These are phyloP conservation scores for Citrus unshiu DNA, from an alignment of 345 rosid genomes.

Conservation along the genomic window DNA sequence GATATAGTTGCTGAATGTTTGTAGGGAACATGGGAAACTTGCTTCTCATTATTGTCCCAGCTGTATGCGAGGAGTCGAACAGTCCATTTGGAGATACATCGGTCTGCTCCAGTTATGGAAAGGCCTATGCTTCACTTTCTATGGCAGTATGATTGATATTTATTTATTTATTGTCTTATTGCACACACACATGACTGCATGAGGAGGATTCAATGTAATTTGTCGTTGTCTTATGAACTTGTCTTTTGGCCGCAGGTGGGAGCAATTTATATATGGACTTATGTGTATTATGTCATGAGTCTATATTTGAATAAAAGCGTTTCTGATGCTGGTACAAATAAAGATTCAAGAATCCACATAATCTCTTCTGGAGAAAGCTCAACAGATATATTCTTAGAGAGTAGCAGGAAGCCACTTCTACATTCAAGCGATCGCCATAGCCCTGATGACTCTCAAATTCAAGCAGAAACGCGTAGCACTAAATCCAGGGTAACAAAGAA, in stretches of 20 bases:
- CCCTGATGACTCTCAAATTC: not conserved
- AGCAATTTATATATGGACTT: conserved; percentile 37
- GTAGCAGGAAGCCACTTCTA: conserved; percentile 19
- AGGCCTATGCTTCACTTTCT: conserved; percentile 52
- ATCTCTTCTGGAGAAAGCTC: conserved; percentile 6
- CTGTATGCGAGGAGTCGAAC: conserved; percentile 44
- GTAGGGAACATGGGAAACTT: conserved; percentile 49
- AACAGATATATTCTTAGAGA: conserved; percentile 9
- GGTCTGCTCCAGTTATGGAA: conserved; percentile 28
- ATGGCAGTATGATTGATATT: conserved; percentile 36
- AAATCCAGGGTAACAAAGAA: not conserved
- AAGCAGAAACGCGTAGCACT: conserved; percentile 6
- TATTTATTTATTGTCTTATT: too few relatives aligned
- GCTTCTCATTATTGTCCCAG: conserved; percentile 47
- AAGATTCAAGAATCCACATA: not conserved
- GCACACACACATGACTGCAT: too few relatives aligned
- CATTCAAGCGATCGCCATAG: not conserved
- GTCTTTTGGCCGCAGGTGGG: conserved; percentile 23
- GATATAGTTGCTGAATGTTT: not conserved
- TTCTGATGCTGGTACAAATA: not conserved
- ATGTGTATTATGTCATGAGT: conserved; percentile 33
- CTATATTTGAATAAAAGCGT: conserved; percentile 8
- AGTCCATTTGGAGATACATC: conserved; percentile 50
- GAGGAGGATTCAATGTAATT: not conserved
- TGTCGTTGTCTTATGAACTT: not conserved